Percentiles rank a stretch among this genome's conserved stretches.
phyloP scores from a whole-genome alignment of 1,139 yeast species.

The Candida anutae region DNA sequence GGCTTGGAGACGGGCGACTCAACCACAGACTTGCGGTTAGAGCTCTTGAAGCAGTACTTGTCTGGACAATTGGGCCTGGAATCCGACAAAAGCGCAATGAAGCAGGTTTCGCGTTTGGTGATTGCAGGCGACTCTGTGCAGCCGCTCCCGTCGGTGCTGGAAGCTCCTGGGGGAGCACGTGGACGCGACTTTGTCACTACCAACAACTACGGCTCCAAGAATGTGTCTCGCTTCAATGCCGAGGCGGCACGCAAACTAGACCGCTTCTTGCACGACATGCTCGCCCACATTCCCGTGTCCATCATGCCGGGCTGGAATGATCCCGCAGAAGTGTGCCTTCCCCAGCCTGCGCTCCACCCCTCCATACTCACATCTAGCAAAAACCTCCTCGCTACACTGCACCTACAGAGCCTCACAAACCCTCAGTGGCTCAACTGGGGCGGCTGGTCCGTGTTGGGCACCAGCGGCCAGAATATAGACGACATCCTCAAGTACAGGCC shows the following conservation, averaged over 20 bases:
- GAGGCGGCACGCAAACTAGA: slow-evolving; percentile 44
- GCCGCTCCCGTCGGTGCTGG: slow-evolving; percentile 8
- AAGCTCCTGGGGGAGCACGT: slow-evolving; percentile 14
- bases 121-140: slow-evolving; percentile 75
- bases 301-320: slow-evolving; percentile 82
- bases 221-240: slow-evolving; percentile 41
- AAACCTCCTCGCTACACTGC: slow-evolving; percentile 30
- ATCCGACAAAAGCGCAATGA: slow-evolving; percentile 15
- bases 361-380: slow-evolving; percentile 54
- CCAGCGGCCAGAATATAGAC: slow-evolving; percentile 77
- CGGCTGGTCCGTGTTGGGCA: slow-evolving; percentile 54
- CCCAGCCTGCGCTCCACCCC: slow-evolving; percentile 83
- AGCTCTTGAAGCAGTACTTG: slow-evolving; percentile 63
- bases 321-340: slow-evolving; percentile 76
- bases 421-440: slow-evolving; percentile 59
- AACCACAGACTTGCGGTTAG: slow-evolving; percentile 34
- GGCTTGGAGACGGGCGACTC: slow-evolving; percentile 13
- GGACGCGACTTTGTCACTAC: slow-evolving; percentile 22
- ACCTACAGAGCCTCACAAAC: slow-evolving; percentile 52
- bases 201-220: slow-evolving; percentile 46
- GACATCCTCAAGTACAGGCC: slow-evolving; percentile 63
- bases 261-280: slow-evolving; percentile 48
- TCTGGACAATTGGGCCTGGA: slow-evolving; percentile 56
- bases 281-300: slow-evolving; percentile 56
- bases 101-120: slow-evolving; percentile 45